A percentile compares a stretch with the other conserved stretches of the same genome.
Conservation (phyloP, 2,329 filamentous ascomycete species). For the Penicillium expansum region DNA sequence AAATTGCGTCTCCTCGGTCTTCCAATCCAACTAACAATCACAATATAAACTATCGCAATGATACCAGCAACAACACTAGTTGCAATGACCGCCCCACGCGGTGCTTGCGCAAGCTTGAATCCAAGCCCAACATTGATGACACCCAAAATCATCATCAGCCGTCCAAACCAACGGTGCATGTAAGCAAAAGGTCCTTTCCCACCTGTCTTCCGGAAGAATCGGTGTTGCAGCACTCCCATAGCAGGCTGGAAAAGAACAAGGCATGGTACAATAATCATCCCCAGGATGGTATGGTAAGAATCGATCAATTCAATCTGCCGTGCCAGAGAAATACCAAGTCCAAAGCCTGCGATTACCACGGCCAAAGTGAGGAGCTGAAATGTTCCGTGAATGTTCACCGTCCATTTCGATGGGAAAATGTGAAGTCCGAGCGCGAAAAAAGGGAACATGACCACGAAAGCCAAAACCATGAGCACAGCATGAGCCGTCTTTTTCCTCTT, state of each 20-base stretch:
- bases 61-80: slow-evolving; percentile 52
- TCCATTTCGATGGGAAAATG: slow-evolving; percentile 40
- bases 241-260: slow-evolving; percentile 58
- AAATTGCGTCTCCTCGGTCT: neutral
- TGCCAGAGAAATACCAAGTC: slow-evolving; percentile 52
- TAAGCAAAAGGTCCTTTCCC: slow-evolving; percentile 49
- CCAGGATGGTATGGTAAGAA: slow-evolving; percentile 53
- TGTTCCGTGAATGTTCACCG: slow-evolving; percentile 44
- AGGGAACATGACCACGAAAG: slow-evolving; percentile 44
- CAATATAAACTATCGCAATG: slow-evolving; percentile 46
- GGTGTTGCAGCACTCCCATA: slow-evolving; percentile 53
- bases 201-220: slow-evolving; percentile 48
- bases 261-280: slow-evolving; percentile 50
- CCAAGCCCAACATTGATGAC: slow-evolving; percentile 59
- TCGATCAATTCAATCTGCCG: slow-evolving; percentile 37
- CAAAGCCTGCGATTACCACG: slow-evolving; percentile 50
- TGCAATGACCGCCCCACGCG: slow-evolving; percentile 41
- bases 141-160: slow-evolving; percentile 50
- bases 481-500: slow-evolving; percentile 23
- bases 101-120: slow-evolving; percentile 45
- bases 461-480: slow-evolving; percentile 38
- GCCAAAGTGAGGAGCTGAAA: slow-evolving; percentile 51
- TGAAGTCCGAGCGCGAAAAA: slow-evolving; percentile 34
- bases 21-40: slow-evolving; percentile 8
- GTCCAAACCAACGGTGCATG: slow-evolving; percentile 56